Base-by-base conservation (phyloP, 1,139 yeast species). In the Sugiyamaella novakii region DNA sequence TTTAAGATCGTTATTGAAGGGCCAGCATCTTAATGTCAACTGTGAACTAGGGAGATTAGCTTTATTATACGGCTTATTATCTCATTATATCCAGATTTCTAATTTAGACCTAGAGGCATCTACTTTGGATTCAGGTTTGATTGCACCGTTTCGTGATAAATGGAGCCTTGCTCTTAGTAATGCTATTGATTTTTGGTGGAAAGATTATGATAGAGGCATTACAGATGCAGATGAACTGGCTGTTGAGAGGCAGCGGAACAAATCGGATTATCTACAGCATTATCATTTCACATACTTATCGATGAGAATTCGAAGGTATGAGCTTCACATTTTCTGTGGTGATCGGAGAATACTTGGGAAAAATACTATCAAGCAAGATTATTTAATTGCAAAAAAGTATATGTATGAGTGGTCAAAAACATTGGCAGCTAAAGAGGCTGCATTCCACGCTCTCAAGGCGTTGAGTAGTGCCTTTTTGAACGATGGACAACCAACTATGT, bases 321-420 rank as follows among this genome's bases (percentile, higher is more conserved):
- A 87, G 64, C 78, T 84, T 49, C 84, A 84, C 43, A 82, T 85
- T 11, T 83, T 73, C 64, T 83, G 88, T 12, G 95, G 95, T 2
- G 85, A 87, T 1, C 89, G 91, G 1, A 81, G 84, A 63, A 77
- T 88, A 59, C 83, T 84, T 81, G 85, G 84, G 62, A 91, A 84
- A 15, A 74, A 73, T 47, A 85, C 87, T 1, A 45, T 92, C 80
- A 59, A 75, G 77, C 57, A 71, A 71, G 50, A 71, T 76, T 24
- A 86, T 80, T 4, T 78, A 75, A 56, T 70, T 72, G 33, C 79
- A 80, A 60, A 50, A 19, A 50, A 48, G 39, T 50, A 52, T 34
- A 51, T 54, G 43, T 34, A 42, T 14, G 57, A 54, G 17, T 54
- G 57, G 57, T 45, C 49, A 4, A 49, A 61, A 49, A 50, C 52